Base-by-base conservation (phyloP, 306 rosid species). In the Parietaria judaica region DNA sequence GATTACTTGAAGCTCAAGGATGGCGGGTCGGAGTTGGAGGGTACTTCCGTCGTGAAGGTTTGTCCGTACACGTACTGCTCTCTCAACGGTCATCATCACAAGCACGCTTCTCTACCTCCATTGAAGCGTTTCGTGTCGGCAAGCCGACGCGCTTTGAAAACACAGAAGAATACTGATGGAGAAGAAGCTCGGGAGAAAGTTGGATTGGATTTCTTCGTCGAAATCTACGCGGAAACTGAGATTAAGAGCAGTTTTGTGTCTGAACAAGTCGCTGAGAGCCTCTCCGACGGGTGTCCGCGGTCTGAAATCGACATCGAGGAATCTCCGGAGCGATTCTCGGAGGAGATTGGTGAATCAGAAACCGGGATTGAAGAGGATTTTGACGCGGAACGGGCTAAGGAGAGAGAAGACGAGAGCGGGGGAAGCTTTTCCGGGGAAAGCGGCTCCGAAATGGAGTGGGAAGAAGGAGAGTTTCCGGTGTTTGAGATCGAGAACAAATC, bases 51-150 rank as follows among this genome's bases (percentile, higher is more conserved):
- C 54, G 76, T 63, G 84, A 86, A 82, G 81, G 97, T 92, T 56
- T 92, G 99, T 75, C 86, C 95, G 4, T 92, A 92, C 23, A 79
- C 78, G 1, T 88, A 88, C 72, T 92, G 99, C 61, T 92, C 96
- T 63, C 96, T 92, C 11, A 92, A 92, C 72, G 97, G 97, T 17
- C 99, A 88, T 75, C 86, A 47, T 35, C 89, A 88, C 71, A 81
- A 49, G 36, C 94, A 80, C 69, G 68, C 74, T 61, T 66, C 85
- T 64, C 49, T 82, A 83, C 86, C 90, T 35, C 84, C 97, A 12
- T 69, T 92, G 75, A 92, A 88, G 88, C 64, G 77, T 69, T 88
- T 92, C 83, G 46, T 92, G 77, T 79, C 95, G 0, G 74, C 88
- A 1, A 84, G 83, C 66, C 80, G 96, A 44, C 88, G 83, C 8